Evolutionary conservation across 768 basidiomycete genomes (phyloP).

Genomic region (Mycena vitilis): DNA sequence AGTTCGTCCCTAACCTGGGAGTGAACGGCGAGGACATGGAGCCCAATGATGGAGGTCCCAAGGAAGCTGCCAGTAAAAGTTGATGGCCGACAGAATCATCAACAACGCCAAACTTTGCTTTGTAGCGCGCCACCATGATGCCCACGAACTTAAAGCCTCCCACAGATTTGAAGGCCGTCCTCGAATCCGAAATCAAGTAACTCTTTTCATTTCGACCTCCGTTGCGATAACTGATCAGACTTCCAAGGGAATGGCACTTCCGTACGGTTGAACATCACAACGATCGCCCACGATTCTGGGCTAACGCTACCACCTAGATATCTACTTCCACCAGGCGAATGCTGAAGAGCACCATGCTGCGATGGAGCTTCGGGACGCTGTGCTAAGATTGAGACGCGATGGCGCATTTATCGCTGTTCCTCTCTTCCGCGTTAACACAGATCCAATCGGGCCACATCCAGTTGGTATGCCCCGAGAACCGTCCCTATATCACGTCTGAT

Average conservation of each 20-base stretch:
- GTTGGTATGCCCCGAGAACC: slow-evolving; percentile 60
- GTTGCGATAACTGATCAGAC: background rate
- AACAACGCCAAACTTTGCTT: background rate
- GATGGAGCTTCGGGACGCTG: slow-evolving; percentile 75
- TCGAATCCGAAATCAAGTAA: slow-evolving; percentile 73
- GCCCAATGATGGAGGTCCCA: no score
- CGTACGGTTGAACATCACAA: slow-evolving; percentile 54
- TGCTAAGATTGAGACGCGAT: slow-evolving; percentile 75
- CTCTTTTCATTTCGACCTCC: slow-evolving; percentile 1
- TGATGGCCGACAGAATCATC: slow-evolving; percentile 6
- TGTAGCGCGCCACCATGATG: slow-evolving; percentile 9
- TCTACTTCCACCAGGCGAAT: slow-evolving; percentile 82
- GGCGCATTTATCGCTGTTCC: slow-evolving; percentile 87
- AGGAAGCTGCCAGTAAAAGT: no score
- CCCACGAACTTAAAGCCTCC: slow-evolving; percentile 40
- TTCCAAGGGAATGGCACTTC: slow-evolving; percentile 80
- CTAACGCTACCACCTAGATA: slow-evolving; percentile 58
- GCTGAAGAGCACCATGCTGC: slow-evolving; percentile 71
- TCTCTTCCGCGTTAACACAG: slow-evolving; percentile 74
- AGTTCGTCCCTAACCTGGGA: slow-evolving; percentile 19
- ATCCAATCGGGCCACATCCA: slow-evolving; percentile 81
- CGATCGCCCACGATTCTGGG: background rate
- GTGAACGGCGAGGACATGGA: slow-evolving; percentile 23
- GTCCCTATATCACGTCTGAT: background rate
- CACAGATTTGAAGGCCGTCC: slow-evolving; percentile 66